Evolutionary conservation across 2,329 filamentous ascomycete species (phyloP).

Genomic region (Aspergillus sp.): DNA sequence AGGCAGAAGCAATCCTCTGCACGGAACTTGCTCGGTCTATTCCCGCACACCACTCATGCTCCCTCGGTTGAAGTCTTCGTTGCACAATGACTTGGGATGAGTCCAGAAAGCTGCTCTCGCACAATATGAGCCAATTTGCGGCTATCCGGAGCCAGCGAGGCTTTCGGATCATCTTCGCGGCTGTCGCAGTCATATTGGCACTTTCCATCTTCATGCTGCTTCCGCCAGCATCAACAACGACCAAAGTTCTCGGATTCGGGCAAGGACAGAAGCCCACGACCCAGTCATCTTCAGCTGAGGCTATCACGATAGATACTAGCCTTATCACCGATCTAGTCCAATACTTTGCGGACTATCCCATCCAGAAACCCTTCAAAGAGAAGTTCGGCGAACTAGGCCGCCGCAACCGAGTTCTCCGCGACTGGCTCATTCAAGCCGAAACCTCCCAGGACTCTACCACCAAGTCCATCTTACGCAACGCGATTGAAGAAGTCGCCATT

Average conservation of each 20-base stretch:
- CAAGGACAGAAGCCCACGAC: not conserved
- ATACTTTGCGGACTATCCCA: slow-evolving; percentile 9
- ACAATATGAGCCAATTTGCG: not conserved
- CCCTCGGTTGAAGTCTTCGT: not conserved
- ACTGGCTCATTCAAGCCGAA: slow-evolving; percentile 3
- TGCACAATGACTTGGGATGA: slow-evolving; percentile 2
- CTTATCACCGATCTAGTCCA: not conserved
- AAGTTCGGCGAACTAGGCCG: slow-evolving; percentile 9
- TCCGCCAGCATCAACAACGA: not conserved
- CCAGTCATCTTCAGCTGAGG: not conserved
- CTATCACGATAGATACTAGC: not conserved
- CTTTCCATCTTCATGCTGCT: not conserved
- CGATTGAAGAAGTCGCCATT: not conserved
- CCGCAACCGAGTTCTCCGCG: slow-evolving; percentile 5
- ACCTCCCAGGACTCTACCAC: not conserved
- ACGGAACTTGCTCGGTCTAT: not conserved
- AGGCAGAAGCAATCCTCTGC: slow-evolving; percentile 8
- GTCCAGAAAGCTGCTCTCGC: not conserved
- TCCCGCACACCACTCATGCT: not conserved
- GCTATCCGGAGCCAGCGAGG: not conserved
- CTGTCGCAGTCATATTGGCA: not conserved
- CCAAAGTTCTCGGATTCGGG: not conserved
- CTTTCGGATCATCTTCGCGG: not conserved
- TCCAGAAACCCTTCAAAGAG: slow-evolving; percentile 8
- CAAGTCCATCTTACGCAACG: not conserved